Evolutionary conservation across 176 grass and related monocot genomes (phyloP), one percentile per base, ranked within the genome.

Genomic region (Oryza australiensis): DNA sequence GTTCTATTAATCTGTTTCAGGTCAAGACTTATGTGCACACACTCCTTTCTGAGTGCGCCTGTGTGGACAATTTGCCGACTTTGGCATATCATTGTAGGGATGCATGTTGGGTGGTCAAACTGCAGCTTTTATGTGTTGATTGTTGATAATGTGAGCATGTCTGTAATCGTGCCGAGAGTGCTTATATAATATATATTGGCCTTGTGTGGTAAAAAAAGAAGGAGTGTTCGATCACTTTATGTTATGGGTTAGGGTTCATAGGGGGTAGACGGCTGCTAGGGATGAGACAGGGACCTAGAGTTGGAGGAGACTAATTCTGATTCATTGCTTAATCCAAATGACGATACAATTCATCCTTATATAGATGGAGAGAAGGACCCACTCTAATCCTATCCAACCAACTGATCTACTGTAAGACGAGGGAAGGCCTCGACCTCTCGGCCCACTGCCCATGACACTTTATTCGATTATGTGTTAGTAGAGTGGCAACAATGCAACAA

Each of bases 381-480:
- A 8, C 1, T 8, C 35, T 37, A 37, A 37, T 37, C 35, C 35
- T 37, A 37, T 37, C 35, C 7, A 37, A 37, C 35, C 35, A 37
- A 1, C 35, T 37, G 35, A 37, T 5, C 35, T 1, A 37, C 35
- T 1, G 35, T 37, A 37, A 37, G 35, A 8, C 35, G 35, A 37
- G 7, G 35, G 35, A 37, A 37, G 35, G 35, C 35, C 35, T 37
- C 7, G 35, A 37, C 35, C 35, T 37, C 35, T 37, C 7, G 35
- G 6, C 35, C 35, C 35, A 37, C 35, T 37, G 35, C 35, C 35
- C 35, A 37, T 37, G 35, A 37, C 46, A 3, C 2, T 12, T 84
- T 66, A 0, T 80, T 41, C 46, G 27, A 66, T 34, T 79, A 46
- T 48, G 26, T 74, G 34, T 76, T 71, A 75, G 38, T 75, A 23